Conservation (phyloP, 2,329 filamentous ascomycete genomes). For the Sclerotinia sclerotiorum region DNA sequence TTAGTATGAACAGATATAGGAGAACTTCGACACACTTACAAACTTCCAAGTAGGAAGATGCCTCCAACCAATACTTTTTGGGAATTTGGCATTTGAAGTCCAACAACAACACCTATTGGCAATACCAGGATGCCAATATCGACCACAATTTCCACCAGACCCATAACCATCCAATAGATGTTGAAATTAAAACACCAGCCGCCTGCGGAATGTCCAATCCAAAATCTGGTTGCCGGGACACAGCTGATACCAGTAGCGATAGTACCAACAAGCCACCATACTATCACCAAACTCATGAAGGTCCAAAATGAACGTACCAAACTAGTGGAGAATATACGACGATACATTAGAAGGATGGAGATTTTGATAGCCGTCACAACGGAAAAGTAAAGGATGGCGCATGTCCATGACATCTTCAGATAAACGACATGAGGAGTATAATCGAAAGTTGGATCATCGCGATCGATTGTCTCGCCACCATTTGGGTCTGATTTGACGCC, state of each 20-base stretch:
- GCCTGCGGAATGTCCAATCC: conserved; percentile 7
- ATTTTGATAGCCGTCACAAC: conserved; percentile 22
- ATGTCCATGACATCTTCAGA: conserved; percentile 1
- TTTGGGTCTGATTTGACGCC: conserved; percentile 20
- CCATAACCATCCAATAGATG: conserved; percentile 20
- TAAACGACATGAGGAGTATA: conserved; percentile 19
- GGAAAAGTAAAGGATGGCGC: conserved; percentile 17
- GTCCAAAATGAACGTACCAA: background rate
- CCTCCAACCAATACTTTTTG: conserved; percentile 19
- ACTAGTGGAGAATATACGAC: conserved; percentile 14
- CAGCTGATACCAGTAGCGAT: conserved; percentile 13
- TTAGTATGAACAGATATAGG: background rate
- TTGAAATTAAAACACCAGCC: conserved; percentile 24
- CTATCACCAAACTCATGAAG: background rate
- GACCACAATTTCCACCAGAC: conserved; percentile 17
- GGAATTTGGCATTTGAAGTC: conserved; percentile 13
- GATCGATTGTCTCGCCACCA: conserved; percentile 19
- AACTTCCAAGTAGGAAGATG: conserved; percentile 21
- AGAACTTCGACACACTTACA: conserved; percentile 10
- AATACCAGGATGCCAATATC: conserved; percentile 18
- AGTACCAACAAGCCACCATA: conserved; percentile 19
- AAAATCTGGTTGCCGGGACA: conserved; percentile 15
- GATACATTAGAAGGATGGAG: conserved; percentile 23
- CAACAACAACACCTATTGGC: conserved; percentile 13
- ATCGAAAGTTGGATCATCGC: conserved; percentile 20